A percentile compares a stretch with the other conserved stretches of the same genome.
Conservation (phyloP, 768 basidiomycete genomes). For the Panellus pusillus region DNA sequence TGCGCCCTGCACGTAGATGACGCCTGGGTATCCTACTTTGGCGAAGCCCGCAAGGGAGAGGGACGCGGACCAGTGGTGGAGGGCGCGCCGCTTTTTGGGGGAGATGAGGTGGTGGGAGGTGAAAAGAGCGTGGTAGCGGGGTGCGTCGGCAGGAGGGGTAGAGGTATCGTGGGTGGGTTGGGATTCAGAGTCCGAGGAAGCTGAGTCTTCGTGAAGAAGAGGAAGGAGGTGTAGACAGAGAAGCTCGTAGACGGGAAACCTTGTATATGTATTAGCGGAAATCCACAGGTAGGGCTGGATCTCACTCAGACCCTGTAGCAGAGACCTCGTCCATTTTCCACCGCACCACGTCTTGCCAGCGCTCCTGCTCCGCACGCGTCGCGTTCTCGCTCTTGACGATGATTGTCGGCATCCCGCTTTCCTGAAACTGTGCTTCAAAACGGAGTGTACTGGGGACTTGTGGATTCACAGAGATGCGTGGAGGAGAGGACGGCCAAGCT, state of each 20-base stretch:
- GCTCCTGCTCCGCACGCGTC: slow-evolving; percentile 47
- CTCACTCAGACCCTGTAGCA: slow-evolving; percentile 30
- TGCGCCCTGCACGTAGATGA: slow-evolving; percentile 69
- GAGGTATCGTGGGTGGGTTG: not conserved
- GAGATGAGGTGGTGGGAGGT: slow-evolving; percentile 76
- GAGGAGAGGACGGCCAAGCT: slow-evolving; percentile 24
- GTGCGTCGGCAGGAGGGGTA: slow-evolving; percentile 1
- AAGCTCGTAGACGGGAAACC: slow-evolving; percentile 63
- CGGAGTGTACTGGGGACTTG: slow-evolving; percentile 36
- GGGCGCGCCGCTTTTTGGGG: slow-evolving; percentile 57
- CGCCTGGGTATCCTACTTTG: slow-evolving; percentile 73
- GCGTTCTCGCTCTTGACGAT: slow-evolving; percentile 49
- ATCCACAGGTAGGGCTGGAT: not conserved
- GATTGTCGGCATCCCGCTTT: slow-evolving; percentile 24
- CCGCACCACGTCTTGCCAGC: slow-evolving; percentile 44
- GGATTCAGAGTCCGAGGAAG: not conserved
- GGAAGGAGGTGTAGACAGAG: slow-evolving; percentile 60
- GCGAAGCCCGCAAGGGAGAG: slow-evolving; percentile 64
- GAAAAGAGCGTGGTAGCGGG: slow-evolving; percentile 57
- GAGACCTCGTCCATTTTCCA: slow-evolving; percentile 37
- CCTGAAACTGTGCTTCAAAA: slow-evolving; percentile 35
- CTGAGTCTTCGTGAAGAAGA: slow-evolving; percentile 43
- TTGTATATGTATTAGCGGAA: slow-evolving; percentile 26
- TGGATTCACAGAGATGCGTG: slow-evolving; percentile 36
- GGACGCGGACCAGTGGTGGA: slow-evolving; percentile 55